These are phyloP conservation scores for Kandelia obovata DNA, from an alignment of 345 rosid genomes.

Conservation along the genomic window DNA sequence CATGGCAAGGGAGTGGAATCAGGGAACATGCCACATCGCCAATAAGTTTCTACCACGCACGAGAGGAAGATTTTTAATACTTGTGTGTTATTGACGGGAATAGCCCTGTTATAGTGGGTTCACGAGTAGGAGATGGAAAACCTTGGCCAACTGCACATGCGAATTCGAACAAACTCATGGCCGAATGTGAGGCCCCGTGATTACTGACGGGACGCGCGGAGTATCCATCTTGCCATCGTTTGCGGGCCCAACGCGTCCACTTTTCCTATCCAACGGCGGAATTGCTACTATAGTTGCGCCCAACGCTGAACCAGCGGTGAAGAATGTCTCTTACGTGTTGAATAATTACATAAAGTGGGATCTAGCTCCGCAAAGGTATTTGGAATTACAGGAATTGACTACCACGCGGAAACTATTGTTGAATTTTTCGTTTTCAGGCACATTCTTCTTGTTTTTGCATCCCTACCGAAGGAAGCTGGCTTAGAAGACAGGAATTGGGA, in stretches of 20 bases:
- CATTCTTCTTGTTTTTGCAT: too few relatives aligned
- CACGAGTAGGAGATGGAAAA: not conserved
- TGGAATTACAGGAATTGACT: not conserved
- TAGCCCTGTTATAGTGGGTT: not conserved
- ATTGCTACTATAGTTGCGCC: not conserved
- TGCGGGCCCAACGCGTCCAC: conserved; percentile 2
- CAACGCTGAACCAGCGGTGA: not conserved
- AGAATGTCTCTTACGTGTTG: not conserved
- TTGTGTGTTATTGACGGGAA: not conserved
- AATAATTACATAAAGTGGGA: too few relatives aligned
- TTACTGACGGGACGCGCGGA: conserved; percentile 44
- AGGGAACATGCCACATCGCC: not conserved
- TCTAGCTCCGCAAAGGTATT: too few relatives aligned
- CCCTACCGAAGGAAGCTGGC: too few relatives aligned
- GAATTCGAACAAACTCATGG: not conserved
- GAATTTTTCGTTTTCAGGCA: too few relatives aligned
- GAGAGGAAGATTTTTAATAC: not conserved
- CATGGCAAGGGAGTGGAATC: too few relatives aligned
- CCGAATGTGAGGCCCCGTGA: conserved; percentile 33
- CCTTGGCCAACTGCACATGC: conserved; percentile 16
- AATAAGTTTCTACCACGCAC: not conserved
- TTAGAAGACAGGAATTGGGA: too few relatives aligned
- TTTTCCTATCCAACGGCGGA: not conserved
- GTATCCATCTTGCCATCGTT: conserved; percentile 26
- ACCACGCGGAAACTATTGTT: conserved; percentile 10